Evolutionary conservation across 2,329 filamentous ascomycete species (phyloP).

Genomic region (Pseudogymnoascus sp.): DNA sequence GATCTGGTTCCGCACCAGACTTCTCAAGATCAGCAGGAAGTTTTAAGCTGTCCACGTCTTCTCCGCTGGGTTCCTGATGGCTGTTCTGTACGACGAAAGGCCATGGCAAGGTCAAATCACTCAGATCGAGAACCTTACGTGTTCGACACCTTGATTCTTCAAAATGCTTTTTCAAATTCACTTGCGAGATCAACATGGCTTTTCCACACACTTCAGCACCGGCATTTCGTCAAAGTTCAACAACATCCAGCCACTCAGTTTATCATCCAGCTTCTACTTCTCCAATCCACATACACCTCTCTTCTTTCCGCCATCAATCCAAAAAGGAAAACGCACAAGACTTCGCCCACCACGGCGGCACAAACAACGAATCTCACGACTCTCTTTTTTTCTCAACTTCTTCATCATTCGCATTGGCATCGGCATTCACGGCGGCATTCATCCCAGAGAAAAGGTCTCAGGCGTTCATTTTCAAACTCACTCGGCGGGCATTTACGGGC

Average conservation of each 20-base stretch:
- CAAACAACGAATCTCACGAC: background rate
- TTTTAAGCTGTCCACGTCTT: background rate
- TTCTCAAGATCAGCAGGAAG: constrained; percentile 36
- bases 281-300: background rate
- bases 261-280: background rate
- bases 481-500: background rate
- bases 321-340: background rate
- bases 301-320: background rate
- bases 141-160: background rate
- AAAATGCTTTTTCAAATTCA: background rate
- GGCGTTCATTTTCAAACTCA: background rate
- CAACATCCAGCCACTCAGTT: background rate
- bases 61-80: background rate
- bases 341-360: background rate
- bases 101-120: background rate
- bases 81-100: background rate
- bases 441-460: constrained; percentile 5
- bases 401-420: background rate
- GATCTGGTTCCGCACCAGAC: constrained; percentile 56
- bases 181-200: background rate
- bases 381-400: background rate
- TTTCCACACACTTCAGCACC: background rate
- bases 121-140: background rate
- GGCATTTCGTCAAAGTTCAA: background rate
- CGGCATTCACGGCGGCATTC: background rate